Evolutionary conservation across 257 asterid genomes (phyloP).

Genomic region (Striga asiatica): DNA sequence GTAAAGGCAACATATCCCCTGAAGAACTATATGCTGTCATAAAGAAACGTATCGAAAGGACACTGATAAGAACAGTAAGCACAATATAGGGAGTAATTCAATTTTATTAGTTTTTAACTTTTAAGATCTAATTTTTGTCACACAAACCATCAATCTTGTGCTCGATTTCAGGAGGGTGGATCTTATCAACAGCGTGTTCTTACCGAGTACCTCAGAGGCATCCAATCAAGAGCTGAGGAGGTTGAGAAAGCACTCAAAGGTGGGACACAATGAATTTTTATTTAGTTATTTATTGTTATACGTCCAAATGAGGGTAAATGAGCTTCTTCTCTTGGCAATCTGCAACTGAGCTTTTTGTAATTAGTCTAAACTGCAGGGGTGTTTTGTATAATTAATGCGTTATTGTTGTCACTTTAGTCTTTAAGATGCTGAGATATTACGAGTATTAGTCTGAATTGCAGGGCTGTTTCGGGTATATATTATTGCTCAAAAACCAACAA

Average conservation of each 20-base stretch:
- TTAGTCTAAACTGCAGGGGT: background rate
- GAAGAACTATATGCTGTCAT: constrained; percentile 57
- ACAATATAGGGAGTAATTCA: too few relatives aligned
- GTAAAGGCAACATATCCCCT: constrained; percentile 65
- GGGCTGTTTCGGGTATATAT: too few relatives aligned
- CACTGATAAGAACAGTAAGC: constrained; percentile 79
- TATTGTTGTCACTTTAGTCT: background rate
- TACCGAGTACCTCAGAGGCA: constrained; percentile 84
- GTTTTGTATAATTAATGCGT: background rate
- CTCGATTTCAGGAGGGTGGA: constrained; percentile 84
- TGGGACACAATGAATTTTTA: constrained; percentile 16
- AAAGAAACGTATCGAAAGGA: constrained; percentile 80
- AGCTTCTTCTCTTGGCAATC: background rate
- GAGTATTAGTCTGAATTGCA: background rate
- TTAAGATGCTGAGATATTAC: background rate
- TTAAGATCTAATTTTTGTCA: too few relatives aligned
- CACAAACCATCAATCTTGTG: too few relatives aligned
- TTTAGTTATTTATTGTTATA: too few relatives aligned
- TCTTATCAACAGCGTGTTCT: constrained; percentile 91
- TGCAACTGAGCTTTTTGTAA: background rate
- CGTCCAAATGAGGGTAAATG: too few relatives aligned
- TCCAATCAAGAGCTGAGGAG: constrained; percentile 65
- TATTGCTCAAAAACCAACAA: too few relatives aligned
- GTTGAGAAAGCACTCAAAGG: constrained; percentile 49
- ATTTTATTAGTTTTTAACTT: too few relatives aligned